Conservation (phyloP, 129 eudicot genomes). For the Flaveria trinervia region DNA sequence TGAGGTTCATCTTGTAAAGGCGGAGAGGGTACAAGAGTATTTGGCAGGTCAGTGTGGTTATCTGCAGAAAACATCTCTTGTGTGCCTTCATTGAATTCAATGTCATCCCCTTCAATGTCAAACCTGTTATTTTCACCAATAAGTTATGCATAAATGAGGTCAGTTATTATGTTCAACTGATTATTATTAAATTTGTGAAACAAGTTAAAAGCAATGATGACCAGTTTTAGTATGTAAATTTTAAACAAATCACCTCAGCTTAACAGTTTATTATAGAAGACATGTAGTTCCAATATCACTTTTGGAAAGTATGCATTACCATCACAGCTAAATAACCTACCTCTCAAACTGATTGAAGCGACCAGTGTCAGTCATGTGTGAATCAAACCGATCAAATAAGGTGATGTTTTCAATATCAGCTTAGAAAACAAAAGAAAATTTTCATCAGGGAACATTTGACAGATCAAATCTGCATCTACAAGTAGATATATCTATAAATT, state of each 20-base stretch:
- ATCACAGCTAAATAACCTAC: slow-evolving; percentile 37
- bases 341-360: slow-evolving; percentile 71
- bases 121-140: slow-evolving; percentile 48
- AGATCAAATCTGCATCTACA: not conserved
- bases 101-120: slow-evolving; percentile 70
- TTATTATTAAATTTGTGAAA: not conserved
- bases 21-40: slow-evolving; percentile 62
- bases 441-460: slow-evolving; percentile 24
- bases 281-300: not conserved
- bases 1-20: slow-evolving; percentile 50
- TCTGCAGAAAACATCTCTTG: slow-evolving; percentile 41
- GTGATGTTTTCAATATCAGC: slow-evolving; percentile 84
- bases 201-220: not conserved
- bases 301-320: slow-evolving; percentile 8
- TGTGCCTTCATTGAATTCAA: slow-evolving; percentile 44
- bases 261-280: not conserved
- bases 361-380: slow-evolving; percentile 52
- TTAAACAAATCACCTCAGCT: not conserved
- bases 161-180: not conserved
- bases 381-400: slow-evolving; percentile 56
- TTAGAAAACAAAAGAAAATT: slow-evolving; percentile 25
- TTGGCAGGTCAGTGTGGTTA: slow-evolving; percentile 53
- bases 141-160: not conserved
- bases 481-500: not conserved
- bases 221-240: not conserved